A percentile compares a stretch with the other conserved stretches of the same genome.
These are phyloP conservation scores for Sugiyamaella marilandica DNA, from an alignment of 805 yeast genomes.

Conservation along the genomic window DNA sequence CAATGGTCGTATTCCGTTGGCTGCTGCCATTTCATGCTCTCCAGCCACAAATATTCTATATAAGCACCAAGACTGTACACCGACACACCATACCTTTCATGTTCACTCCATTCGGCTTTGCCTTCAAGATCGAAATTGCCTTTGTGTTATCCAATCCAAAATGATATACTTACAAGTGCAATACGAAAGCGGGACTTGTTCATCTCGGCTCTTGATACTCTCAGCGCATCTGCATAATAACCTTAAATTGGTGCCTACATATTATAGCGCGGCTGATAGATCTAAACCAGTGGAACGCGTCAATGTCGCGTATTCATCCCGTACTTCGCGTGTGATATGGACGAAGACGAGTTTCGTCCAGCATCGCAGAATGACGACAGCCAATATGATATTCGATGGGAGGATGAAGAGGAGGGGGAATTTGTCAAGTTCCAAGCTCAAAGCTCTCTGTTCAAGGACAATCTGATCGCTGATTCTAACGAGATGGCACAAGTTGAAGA, in stretches of 20 bases:
- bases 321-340: not conserved
- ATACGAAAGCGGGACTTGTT: not conserved
- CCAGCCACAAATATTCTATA: not conserved
- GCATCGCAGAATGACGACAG: not conserved
- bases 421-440: not conserved
- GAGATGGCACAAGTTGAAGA: too few species aligned
- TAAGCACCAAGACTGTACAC: not conserved
- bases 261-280: not conserved
- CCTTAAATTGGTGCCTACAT: not conserved
- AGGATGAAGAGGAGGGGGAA: not conserved
- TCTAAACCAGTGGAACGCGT: not conserved
- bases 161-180: not conserved
- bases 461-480: too few species aligned
- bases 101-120: not conserved
- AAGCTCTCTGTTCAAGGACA: not conserved
- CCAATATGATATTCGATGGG: slow-evolving; percentile 1
- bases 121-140: not conserved
- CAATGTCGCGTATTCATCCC: not conserved
- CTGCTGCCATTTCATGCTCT: not conserved
- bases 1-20: not conserved
- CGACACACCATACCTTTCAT: not conserved
- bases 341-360: not conserved
- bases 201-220: not conserved
- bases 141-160: not conserved
- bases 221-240: not conserved